These are phyloP conservation scores for Pinus taeda DNA, from an alignment of 75 land plant species.

Conservation along the genomic window DNA sequence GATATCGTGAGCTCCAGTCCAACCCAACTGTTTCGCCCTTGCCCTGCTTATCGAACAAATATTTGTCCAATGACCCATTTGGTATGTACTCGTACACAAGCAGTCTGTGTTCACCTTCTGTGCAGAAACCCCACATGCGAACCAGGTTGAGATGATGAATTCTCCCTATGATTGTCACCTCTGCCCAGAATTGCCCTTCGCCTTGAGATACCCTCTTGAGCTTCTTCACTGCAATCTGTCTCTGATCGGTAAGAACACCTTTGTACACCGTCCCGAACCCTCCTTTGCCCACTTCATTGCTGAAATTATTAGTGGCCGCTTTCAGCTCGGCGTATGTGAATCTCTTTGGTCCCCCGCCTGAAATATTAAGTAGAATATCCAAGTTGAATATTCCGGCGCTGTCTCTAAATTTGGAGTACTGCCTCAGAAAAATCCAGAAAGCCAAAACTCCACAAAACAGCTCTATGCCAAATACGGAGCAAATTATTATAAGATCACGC, in stretches of 20 bases:
- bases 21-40: neutral
- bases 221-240: slow-evolving; percentile 47
- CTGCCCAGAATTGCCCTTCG: slow-evolving; percentile 51
- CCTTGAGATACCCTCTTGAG: slow-evolving; percentile 28
- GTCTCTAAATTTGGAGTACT: slow-evolving; percentile 27
- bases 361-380: slow-evolving; percentile 19
- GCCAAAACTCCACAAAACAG: slow-evolving; percentile 22
- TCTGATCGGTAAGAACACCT: slow-evolving; percentile 42
- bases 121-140: slow-evolving; percentile 48
- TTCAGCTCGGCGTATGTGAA: slow-evolving; percentile 49
- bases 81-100: slow-evolving; percentile 56
- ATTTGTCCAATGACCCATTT: slow-evolving; percentile 35
- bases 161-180: slow-evolving; percentile 50
- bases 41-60: slow-evolving; percentile 14
- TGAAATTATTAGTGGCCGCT: slow-evolving; percentile 45
- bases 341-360: slow-evolving; percentile 43
- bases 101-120: slow-evolving; percentile 38
- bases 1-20: slow-evolving; percentile 11
- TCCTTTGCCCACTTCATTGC: slow-evolving; percentile 37
- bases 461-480: slow-evolving; percentile 29
- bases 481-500: slow-evolving; percentile 23
- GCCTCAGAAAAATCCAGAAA: slow-evolving; percentile 32
- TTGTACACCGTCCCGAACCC: slow-evolving; percentile 51
- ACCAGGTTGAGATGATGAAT: slow-evolving; percentile 60
- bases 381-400: slow-evolving; percentile 34